A percentile compares a stretch with the other conserved stretches of the same genome.
Evolutionary conservation across 2,329 filamentous ascomycete species (phyloP).

Genomic region (Paraphaeosphaeria sporulosa): DNA sequence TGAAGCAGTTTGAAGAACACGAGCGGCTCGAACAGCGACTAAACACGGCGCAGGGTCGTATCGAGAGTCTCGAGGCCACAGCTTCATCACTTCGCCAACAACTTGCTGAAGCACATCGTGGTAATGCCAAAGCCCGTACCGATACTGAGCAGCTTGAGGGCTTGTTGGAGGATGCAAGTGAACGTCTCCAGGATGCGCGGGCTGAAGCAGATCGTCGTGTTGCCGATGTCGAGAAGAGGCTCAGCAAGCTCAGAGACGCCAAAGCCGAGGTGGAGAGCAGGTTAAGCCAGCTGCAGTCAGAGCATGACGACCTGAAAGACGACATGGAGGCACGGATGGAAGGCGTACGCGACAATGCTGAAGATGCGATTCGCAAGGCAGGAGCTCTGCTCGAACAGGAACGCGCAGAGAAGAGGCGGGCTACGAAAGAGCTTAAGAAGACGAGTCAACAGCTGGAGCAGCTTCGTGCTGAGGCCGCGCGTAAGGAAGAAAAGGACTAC

Average conservation of each 20-base stretch:
- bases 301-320: conserved; percentile 37
- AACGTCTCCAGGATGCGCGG: conserved; percentile 33
- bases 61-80: conserved; percentile 38
- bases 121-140: conserved; percentile 31
- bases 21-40: conserved; percentile 35
- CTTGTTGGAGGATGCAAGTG: conserved; percentile 36
- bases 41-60: conserved; percentile 36
- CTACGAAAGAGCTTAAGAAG: conserved; percentile 37
- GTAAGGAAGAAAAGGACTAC: conserved; percentile 22
- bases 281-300: conserved; percentile 35
- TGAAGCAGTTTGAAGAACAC: conserved; percentile 32
- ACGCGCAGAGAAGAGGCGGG: conserved; percentile 39
- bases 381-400: conserved; percentile 43
- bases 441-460: conserved; percentile 30
- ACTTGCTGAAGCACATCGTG: conserved; percentile 40
- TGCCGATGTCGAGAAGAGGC: conserved; percentile 38
- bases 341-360: conserved; percentile 43
- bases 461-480: conserved; percentile 25
- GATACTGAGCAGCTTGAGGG: conserved; percentile 36
- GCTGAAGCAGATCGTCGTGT: conserved; percentile 38
- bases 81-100: conserved; percentile 41
- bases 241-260: conserved; percentile 37
- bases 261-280: conserved; percentile 35
- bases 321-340: conserved; percentile 36
- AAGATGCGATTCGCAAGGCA: conserved; percentile 45